Evolutionary conservation across 1,284 basidiomycete genomes (phyloP), one percentile per base, ranked within the genome.

Genomic region (Ceratobasidium sp.): DNA sequence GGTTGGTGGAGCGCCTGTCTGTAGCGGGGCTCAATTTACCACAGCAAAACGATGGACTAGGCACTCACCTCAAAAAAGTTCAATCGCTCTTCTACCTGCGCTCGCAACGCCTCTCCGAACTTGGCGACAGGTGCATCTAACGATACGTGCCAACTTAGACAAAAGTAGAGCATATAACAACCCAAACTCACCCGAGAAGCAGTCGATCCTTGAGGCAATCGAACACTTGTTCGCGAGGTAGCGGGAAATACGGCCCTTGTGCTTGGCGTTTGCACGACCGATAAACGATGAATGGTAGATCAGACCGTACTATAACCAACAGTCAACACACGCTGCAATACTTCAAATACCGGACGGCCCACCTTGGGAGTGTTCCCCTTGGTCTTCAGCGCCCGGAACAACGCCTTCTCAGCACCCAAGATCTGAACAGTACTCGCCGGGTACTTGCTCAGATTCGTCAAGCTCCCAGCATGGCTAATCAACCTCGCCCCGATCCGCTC

Each of bases 141-240:
- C 53, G 56, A 24, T 39, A 13, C 22, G 22, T 43, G 19, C 5
- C n/a, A 27, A 37, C 9, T 53, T 46, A 46, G 46, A 51, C 8
- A 56, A 51, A 8, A 53, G 53, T 65, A 58, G 71, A 34, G 13
- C 7, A 13, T 51, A 49, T 24, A 61, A 22, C 29, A 51, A 61
- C 11, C 43, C 24, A 13, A 41, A 81, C 86, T 65, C 79, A 92
- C 94, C 94, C 4, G 92, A 88, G 83, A 96, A 99, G 84, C 98
- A 98, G 84, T 99, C 98, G 84, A 99, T 99, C 76, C 98, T 88
- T 61, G 94, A 93, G 7, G 98, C 98, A 80, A 99, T 99, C 74
- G 95, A 97, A 82, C 96, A 98, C 85, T 99, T 99, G 88, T 99
- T 99, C 64, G 97, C 98, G 43, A 99, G 87, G 89, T 98, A 98